Base-by-base conservation (phyloP, 2,329 filamentous ascomycete species). In the Aspergillus texensis region DNA sequence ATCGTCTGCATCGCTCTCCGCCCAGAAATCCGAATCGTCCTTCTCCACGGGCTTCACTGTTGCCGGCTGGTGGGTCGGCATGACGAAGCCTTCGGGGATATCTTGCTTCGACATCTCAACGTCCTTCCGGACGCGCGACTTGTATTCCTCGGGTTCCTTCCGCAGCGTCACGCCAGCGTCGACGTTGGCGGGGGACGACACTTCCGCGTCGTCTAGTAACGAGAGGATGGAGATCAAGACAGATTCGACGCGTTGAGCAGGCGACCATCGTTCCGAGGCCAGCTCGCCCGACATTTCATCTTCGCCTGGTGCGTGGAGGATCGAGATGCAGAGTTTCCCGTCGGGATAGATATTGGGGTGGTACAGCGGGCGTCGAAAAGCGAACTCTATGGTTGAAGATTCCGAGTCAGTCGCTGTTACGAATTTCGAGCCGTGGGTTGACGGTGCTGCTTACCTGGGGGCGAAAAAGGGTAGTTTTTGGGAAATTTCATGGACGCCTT, bases 271-370 rank as follows among this genome's bases (percentile, higher is more conserved):
- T 80, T 98, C 95, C 63, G 90, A 91, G 8, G 95, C 94, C 45
- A 86, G 81, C 79, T 98, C 94, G 65, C 95, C 95, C 0, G 94
- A 97, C 84, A 94, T 94, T 70, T 91, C 88, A 75, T 98, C 94
- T 65, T 97, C 93, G 68, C 95, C 95, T 0, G 95, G 93, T 21
- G 88, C 86, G 79, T 99, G 94, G 12, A 99, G 88, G 72, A 99
- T 99, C 53, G 94, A 97, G 76, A 99, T 98, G 83, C 95, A 98
- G 52, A 98, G 86, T 69, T 90, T 90, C 71, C 94, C 94, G 77
- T 97, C 92, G 6, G 88, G 81, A 81, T 98, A 98, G 73, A 99
- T 89, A 77, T 99, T 99, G 3, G 94, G 94, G 77, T 99, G 94
- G 80, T 88, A 93, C 66, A 98, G 89, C 19, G 91, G 88, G 39